Base-by-base conservation (phyloP, 2,329 filamentous ascomycete genomes). In the Phialocephala sp. region DNA sequence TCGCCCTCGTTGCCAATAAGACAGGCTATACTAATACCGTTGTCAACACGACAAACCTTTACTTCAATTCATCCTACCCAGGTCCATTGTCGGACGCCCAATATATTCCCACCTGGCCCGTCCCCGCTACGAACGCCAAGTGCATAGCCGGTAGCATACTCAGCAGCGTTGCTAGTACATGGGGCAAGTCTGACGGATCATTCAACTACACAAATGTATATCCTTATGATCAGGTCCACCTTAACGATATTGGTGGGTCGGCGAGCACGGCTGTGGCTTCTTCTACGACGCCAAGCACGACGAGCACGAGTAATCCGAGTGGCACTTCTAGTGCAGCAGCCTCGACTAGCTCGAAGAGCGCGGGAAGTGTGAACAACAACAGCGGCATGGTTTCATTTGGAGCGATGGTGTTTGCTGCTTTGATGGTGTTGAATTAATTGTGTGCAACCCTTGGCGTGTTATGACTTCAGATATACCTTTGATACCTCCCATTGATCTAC, bases 41-140 rank as follows among this genome's bases (percentile, higher is more conserved):
- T 6, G 67, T 72, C 15, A 60, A 72, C 52, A 76, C 80, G 32
- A 75, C 77, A 47, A 75, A 73, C 36, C 69, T 80, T n/a, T 79
- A 74, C 68, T 71, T 82, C 57, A 83, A 83, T 71, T 70, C 79
- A 62, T 80, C 79, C 14, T 81, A 80, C 63, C 77, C 79, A 5
- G 81, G 80, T 66, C 41, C 75, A 62, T 15, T 72, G 59, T 67
- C 76, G 71, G 8, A 73, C 64, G 9, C 72, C 69, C 12, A 72
- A 72, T 68, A 68, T 64, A 12, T 58, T 54, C 56, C 72, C 64
- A 24, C 60, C 24, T 72, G 69, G 69, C 71, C 70, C 11, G 59
- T 65, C 11, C 70, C 70, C 12, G 63, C 68, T 45, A 72, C 70
- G 5, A 65, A 64, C 32, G 66, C 64, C 9, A 71, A 66, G 36